Percentiles rank a stretch among this genome's conserved stretches.
phyloP scores from a whole-genome alignment of 495 filamentous ascomycete genomes.

The Neurospora pannonica region DNA sequence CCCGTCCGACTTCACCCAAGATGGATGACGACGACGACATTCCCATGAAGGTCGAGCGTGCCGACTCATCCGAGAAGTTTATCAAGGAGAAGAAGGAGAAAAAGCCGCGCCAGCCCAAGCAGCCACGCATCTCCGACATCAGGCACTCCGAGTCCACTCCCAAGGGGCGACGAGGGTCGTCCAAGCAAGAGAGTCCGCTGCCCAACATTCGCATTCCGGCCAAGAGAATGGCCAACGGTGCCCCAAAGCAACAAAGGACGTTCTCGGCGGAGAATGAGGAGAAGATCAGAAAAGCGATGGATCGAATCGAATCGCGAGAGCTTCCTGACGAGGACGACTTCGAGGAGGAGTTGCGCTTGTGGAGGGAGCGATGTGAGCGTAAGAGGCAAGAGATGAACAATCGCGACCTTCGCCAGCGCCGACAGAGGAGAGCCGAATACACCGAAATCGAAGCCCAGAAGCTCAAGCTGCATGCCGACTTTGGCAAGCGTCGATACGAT shows the following conservation, averaged over 20 bases:
- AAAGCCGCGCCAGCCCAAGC: constrained; percentile 30
- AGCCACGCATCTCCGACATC: constrained; percentile 32
- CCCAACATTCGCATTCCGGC: constrained; percentile 35
- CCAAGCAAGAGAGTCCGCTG: constrained; percentile 35
- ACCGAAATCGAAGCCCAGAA: constrained; percentile 23
- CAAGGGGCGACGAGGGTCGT: constrained; percentile 28
- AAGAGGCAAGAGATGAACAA: constrained; percentile 51
- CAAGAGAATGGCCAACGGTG: constrained; percentile 43
- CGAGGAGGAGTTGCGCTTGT: constrained; percentile 46
- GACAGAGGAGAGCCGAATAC: constrained; percentile 40
- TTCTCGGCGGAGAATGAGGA: constrained; percentile 58
- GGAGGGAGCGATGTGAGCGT: constrained; percentile 45
- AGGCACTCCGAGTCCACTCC: constrained; percentile 29
- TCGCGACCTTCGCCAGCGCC: constrained; percentile 44
- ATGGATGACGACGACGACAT: constrained; percentile 17
- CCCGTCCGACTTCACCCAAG: constrained; percentile 31
- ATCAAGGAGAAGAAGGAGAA: constrained; percentile 25
- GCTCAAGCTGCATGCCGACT: constrained; percentile 35
- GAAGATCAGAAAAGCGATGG: constrained; percentile 52
- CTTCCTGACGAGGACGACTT: constrained; percentile 58
- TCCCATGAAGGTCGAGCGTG: constrained; percentile 3
- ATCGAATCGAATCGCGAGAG: constrained; percentile 60
- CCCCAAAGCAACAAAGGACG: constrained; percentile 37
- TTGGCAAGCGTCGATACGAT: constrained; percentile 42
- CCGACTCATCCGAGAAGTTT: constrained; percentile 8